Base-by-base conservation (phyloP, 1,284 basidiomycete genomes). In the Heterobasidion annosum region DNA sequence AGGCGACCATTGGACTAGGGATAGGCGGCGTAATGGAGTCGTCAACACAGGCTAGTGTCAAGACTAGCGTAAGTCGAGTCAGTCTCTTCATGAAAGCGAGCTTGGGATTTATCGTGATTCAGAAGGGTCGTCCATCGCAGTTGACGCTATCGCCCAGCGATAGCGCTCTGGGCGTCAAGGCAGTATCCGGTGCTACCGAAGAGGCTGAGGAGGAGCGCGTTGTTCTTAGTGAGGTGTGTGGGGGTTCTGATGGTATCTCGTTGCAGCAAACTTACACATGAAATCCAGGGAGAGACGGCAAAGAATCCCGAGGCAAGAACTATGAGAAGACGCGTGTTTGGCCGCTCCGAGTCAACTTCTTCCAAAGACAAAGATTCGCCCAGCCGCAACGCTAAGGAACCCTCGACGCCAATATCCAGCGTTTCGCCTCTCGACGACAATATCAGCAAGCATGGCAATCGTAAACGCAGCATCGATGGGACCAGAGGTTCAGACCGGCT, bases 141-240 rank as follows among this genome's bases (percentile, higher is more conserved):
- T 64, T 85, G 52, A 67, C 69, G 12, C 65, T 82, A 33, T 84
- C 83, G 1, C 79, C 83, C 1, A 85, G 82, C 55, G 85, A 87
- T 56, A 69, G 76, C 25, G 76, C 77, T 1, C 66, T 86, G n/a
- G 76, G 73, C 43, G 66, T 65, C 1, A 70, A 68, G 51, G 69
- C 66, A 5, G 67, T 70, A 10, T 57, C 58, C n/a, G 65, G 64
- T 25, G 68, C 69, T 47, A 63, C 60, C 9, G 73, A 66, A 12
- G 57, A 57, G 8, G 65, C 57, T 2, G 76, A 78, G 2, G 79
- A 81, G 44, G 85, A 88, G 4, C 72, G 77, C 19, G 79, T 69
- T 15, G 79, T 75, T 46, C 67, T 85, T 66, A 89, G 85, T 63
- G 88, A 91, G 67, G 88, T 86, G 59, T 51, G 79, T 66, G 40